Evolutionary conservation across 495 filamentous ascomycete genomes (phyloP), one percentile per base, ranked within the genome.

Genomic region (Glarea lozoyensis): DNA sequence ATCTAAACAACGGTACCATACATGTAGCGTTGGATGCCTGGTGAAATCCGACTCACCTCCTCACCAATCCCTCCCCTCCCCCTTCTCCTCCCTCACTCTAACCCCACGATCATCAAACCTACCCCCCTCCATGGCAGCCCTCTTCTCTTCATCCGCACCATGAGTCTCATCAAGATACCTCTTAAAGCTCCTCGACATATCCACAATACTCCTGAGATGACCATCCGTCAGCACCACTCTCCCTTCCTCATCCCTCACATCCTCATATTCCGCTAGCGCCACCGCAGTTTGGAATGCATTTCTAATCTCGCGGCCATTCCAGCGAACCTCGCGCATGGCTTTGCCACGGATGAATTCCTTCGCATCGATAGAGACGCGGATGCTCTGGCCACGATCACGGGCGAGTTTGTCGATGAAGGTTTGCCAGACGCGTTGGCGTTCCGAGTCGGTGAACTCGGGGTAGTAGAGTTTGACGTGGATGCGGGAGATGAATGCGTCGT

Each of bases 281-380:
- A 59, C 53, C 9, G 53, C 48, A 21, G 52, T 59, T 43, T 57
- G 48, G 33, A 55, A 55, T 3, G 52, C 54, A 42, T 50, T 50
- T 21, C 40, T 35, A 16, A 50, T 46, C 36, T 50, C 30, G 16
- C 40, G 15, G 6, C 46, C 46, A 40, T 49, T 49, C 46, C 11
- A 39, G 16, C 40, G 23, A 11, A 43, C 3, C 23, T 43, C 33
- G 16, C 4, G 25, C 40, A 49, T 33, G 31, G 52, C 43, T 13
- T 29, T 38, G 13, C 29, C 36, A 7, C 23, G 22, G 12, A 32
- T 31, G 18, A 42, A 37, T 39, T 51, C 37, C 41, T 50, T 44
- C 4, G 11, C 23, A 32, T 39, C 33, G 10, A 12, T 7, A 17
- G 10, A 9, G 1, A 29, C 10, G 12, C n/a, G 12, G 4, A 37